These are phyloP conservation scores for Rhizophagus sp. DNA, from an alignment of 192 early-diverging fungal species.

Conservation along the genomic window DNA sequence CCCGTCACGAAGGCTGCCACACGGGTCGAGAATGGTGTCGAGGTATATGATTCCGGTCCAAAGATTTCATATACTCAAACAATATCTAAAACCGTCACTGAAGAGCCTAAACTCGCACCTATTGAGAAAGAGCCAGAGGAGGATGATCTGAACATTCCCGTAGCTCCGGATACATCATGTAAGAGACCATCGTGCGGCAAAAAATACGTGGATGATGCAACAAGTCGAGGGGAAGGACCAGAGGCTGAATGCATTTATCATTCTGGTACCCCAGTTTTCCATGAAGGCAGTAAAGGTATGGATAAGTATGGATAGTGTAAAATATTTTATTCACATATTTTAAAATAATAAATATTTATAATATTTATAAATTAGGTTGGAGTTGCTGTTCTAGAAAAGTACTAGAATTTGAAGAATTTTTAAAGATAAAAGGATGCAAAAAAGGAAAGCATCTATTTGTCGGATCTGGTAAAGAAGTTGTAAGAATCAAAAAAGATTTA, in stretches of 20 bases:
- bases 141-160: slow-evolving; percentile 73
- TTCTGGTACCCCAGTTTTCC: slow-evolving; percentile 88
- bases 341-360: neutral
- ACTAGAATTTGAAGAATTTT: slow-evolving; percentile 97
- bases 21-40: slow-evolving; percentile 35
- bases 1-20: neutral
- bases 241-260: slow-evolving; percentile 82
- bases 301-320: neutral
- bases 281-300: slow-evolving; percentile 90
- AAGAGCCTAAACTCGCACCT: slow-evolving; percentile 40
- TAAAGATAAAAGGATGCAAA: slow-evolving; percentile 92
- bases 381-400: slow-evolving; percentile 93
- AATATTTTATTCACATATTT: neutral
- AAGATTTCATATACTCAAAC: slow-evolving; percentile 32
- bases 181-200: slow-evolving; percentile 80
- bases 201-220: slow-evolving; percentile 61
- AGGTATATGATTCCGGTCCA: slow-evolving; percentile 39
- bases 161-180: slow-evolving; percentile 76
- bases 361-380: slow-evolving; percentile 55
- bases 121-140: slow-evolving; percentile 68
- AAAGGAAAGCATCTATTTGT: slow-evolving; percentile 92
- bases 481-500: neutral
- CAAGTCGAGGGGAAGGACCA: slow-evolving; percentile 48
- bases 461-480: slow-evolving; percentile 43
- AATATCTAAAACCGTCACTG: slow-evolving; percentile 35